phyloP scores from a whole-genome alignment of 345 rosid genomes.

The Eucalyptus sp. region DNA sequence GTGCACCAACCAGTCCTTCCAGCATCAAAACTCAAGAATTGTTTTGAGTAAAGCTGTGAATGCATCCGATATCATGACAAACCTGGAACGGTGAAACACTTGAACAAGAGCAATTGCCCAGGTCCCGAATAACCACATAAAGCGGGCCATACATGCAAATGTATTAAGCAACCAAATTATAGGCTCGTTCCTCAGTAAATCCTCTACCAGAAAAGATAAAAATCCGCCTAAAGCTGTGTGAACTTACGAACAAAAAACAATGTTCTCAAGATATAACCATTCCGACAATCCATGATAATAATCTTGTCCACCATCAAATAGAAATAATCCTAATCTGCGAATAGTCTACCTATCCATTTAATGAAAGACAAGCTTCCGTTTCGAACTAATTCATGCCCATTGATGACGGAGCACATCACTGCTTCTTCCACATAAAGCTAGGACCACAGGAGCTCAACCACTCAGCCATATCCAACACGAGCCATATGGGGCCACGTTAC shows the following conservation, averaged over 20 bases:
- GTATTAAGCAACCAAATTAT: not conserved
- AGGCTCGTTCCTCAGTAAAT: not conserved
- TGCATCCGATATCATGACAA: not conserved
- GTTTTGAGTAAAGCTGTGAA: not conserved
- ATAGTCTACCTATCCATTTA: not conserved
- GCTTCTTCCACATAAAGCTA: not conserved
- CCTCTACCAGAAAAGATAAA: not conserved
- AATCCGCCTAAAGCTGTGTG: not conserved
- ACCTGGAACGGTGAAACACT: not conserved
- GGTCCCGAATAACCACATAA: not conserved
- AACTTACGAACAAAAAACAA: not conserved
- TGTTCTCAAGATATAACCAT: not conserved
- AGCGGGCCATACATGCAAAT: not conserved
- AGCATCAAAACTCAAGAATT: not conserved
- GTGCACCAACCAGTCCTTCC: not conserved
- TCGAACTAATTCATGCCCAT: not conserved
- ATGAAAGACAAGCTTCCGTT: not conserved
- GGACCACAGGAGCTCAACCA: not conserved
- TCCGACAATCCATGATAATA: not conserved
- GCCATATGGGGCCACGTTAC: not conserved
- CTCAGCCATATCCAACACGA: not conserved
- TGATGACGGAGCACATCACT: not conserved
- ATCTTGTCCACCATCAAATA: not conserved
- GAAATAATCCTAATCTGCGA: not conserved
- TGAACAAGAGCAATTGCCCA: not conserved